Percentiles rank a stretch among this genome's conserved stretches.
Evolutionary conservation across 2,329 filamentous ascomycete genomes (phyloP).

Genomic region (Xylariales sp.): DNA sequence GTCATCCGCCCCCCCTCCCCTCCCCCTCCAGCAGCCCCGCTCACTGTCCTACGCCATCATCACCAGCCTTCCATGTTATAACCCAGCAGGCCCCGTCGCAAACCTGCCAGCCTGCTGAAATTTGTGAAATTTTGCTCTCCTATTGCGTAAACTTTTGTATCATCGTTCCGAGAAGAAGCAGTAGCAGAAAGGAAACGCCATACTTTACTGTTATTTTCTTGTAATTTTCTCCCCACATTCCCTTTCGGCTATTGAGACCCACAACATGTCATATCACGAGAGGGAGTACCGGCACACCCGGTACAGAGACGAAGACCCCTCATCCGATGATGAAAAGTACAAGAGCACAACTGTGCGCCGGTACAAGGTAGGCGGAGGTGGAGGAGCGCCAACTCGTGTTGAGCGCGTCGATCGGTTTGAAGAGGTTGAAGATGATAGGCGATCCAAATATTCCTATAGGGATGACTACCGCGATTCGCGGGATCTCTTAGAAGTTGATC

Average conservation of each 20-base stretch:
- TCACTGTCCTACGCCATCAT: conserved; percentile 4
- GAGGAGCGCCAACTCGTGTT: conserved; percentile 12
- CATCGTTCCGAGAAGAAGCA: no score
- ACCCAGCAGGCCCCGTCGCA: background rate
- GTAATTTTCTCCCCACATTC: background rate
- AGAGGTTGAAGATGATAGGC: conserved; percentile 41
- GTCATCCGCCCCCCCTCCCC: conserved; percentile 1
- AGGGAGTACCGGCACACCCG: conserved; percentile 10
- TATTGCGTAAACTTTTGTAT: no score
- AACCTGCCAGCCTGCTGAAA: background rate
- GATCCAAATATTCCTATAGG: conserved; percentile 33
- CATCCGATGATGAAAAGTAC: conserved; percentile 21
- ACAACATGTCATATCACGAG: conserved; percentile 10
- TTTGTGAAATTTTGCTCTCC: no score
- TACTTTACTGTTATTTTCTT: conserved; percentile 1
- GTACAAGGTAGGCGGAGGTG: conserved; percentile 24
- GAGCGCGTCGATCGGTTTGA: conserved; percentile 29
- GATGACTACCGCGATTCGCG: conserved; percentile 20
- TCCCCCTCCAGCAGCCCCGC: background rate
- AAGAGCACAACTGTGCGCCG: conserved; percentile 23
- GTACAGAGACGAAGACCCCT: conserved; percentile 10
- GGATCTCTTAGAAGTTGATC: conserved; percentile 38
- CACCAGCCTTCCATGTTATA: conserved; percentile 8
- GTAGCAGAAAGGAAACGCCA: no score
- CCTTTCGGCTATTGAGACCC: background rate